Evolutionary conservation across 768 basidiomycete species (phyloP), one percentile per base, ranked within the genome.

Genomic region (Gloeostereum incarnatum): DNA sequence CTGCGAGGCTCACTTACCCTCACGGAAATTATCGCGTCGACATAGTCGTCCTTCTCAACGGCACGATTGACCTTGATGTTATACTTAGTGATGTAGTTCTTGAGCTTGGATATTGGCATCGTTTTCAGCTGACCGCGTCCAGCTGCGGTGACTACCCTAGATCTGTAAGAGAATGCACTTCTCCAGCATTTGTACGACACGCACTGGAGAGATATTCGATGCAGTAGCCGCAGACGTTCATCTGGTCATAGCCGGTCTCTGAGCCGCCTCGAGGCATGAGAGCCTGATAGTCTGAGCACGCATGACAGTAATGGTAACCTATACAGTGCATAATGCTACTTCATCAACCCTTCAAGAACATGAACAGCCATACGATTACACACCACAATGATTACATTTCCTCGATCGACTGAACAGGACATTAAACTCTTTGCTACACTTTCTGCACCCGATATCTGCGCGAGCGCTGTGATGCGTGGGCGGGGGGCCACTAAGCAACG

Each of bases 21-120:
- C 10, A 64, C 65, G 9, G 49, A 51, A 51, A 85, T 31, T 32
- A 83, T 70, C 27, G 65, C 72, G 36, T 85, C 79, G 26, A 88
- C 74, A 31, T 88, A 59, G 52, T 88, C 85, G 36, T 83, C 78
- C 57, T 88, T 88, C 55, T 89, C 86, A 11, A 86, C 64, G 1
- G 77, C 73, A 34, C 71, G 69, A 40, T 66, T 71, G 13, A 72
- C 66, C 38, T 64, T 59, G 46, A 89, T 81, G 40, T 75, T 72
- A 46, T 89, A 89, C 4, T 77, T 79, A 37, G 63, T 69, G 18
- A 78, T 67, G 49, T 88, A 88, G 35, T 71, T 76, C 62, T 73
- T 77, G 35, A 89, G 62, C 48, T 72, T 81, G 31, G 69, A 56
- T 29, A 87, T 54, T 0, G 80, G 66, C 46, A 80, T 53, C 4